A percentile compares a stretch with the other conserved stretches of the same genome.
These are phyloP conservation scores for Aspergillus ochraceus DNA, from an alignment of 2,329 filamentous ascomycete species.

Conservation along the genomic window DNA sequence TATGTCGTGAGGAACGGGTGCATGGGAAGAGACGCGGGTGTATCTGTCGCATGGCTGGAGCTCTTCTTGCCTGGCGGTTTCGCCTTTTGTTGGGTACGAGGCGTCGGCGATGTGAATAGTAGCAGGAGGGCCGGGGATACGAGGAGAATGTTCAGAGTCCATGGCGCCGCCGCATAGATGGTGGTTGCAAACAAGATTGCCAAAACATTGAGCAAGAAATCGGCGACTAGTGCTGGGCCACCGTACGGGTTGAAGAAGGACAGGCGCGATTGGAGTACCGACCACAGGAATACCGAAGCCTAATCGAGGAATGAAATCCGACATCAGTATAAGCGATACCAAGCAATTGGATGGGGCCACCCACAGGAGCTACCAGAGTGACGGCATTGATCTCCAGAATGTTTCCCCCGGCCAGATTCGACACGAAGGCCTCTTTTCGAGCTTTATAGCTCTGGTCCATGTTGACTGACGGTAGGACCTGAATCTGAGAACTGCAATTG, in stretches of 20 bases:
- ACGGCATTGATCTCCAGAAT: slow-evolving; percentile 85
- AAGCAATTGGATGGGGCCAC: slow-evolving; percentile 22
- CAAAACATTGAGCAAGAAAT: slow-evolving; percentile 84
- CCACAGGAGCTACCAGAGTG: slow-evolving; percentile 80
- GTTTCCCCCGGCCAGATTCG: slow-evolving; percentile 79
- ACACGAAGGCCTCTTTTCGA: slow-evolving; percentile 93
- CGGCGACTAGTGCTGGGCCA: slow-evolving; percentile 66
- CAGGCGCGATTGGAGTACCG: slow-evolving; percentile 78
- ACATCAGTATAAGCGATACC: not conserved
- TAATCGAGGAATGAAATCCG: slow-evolving; percentile 38
- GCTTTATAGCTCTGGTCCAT: slow-evolving; percentile 72
- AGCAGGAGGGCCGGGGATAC: slow-evolving; percentile 69
- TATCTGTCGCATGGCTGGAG: slow-evolving; percentile 17
- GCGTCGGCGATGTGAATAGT: slow-evolving; percentile 44
- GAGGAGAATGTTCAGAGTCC: slow-evolving; percentile 73
- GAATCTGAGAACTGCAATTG: not conserved
- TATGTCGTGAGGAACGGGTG: slow-evolving; percentile 94
- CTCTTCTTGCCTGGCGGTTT: slow-evolving; percentile 32
- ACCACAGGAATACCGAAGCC: slow-evolving; percentile 84
- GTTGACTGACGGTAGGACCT: not conserved
- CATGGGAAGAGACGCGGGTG: slow-evolving; percentile 63
- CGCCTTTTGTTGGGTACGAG: slow-evolving; percentile 33
- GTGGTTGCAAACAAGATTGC: slow-evolving; percentile 83
- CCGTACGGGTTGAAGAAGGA: slow-evolving; percentile 80
- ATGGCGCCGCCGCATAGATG: slow-evolving; percentile 72